Evolutionary conservation across 345 rosid genomes (phyloP).

Genomic region (Triadica sebifera): DNA sequence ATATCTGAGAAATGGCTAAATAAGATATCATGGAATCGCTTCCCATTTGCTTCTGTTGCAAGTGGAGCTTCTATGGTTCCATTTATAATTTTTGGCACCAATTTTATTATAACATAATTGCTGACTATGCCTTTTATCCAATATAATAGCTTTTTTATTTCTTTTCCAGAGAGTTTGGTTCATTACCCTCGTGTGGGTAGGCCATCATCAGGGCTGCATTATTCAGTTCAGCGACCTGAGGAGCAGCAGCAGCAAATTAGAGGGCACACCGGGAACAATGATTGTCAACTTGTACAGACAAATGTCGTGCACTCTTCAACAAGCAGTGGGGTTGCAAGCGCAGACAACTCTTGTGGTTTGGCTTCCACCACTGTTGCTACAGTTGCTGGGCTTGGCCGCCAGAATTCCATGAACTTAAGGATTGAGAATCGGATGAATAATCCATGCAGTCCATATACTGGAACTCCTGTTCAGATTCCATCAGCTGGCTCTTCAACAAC

Average conservation of each 20-base stretch:
- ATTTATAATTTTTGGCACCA: background rate
- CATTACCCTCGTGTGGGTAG: conserved; percentile 79
- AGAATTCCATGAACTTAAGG: conserved; percentile 76
- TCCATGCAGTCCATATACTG: conserved; percentile 70
- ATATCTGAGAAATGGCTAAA: too few relatives aligned
- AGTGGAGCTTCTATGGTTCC: background rate
- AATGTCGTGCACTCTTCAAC: conserved; percentile 42
- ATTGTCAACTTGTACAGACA: conserved; percentile 49
- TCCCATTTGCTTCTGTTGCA: background rate
- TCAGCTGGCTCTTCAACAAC: conserved; percentile 74
- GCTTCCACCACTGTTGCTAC: conserved; percentile 62
- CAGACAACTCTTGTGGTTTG: conserved; percentile 50
- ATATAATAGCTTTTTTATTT: conserved; percentile 1
- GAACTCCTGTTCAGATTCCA: conserved; percentile 61
- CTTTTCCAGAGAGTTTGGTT: conserved; percentile 78
- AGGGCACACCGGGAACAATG: conserved; percentile 40
- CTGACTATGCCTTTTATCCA: background rate
- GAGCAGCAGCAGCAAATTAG: conserved; percentile 57
- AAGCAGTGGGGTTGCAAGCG: conserved; percentile 47
- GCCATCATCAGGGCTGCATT: conserved; percentile 45
- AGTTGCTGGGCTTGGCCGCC: conserved; percentile 77
- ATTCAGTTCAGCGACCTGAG: conserved; percentile 58
- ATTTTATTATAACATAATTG: background rate
- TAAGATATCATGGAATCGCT: background rate
- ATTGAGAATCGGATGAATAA: conserved; percentile 67